Conservation (phyloP, 352 stramenopile genomes). For the Phytophthora aleatoria region DNA sequence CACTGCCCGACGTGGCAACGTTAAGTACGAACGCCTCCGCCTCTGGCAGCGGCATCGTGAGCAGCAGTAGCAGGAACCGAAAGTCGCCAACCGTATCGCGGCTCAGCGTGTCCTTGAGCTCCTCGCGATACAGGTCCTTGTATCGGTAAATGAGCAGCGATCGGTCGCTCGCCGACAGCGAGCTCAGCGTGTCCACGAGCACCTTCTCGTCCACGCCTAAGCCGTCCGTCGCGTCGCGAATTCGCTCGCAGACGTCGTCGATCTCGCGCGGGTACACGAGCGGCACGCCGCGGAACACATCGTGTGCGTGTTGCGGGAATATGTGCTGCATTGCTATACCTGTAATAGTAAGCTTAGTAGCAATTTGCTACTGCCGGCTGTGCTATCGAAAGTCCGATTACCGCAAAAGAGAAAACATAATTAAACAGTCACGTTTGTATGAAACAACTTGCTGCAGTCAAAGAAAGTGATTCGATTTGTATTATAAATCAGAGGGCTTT, state of each 20-base stretch:
- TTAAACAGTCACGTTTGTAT: neutral
- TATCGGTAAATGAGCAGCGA: constrained; percentile 70
- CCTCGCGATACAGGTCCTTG: constrained; percentile 62
- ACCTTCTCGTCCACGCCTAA: constrained; percentile 72
- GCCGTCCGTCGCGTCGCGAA: constrained; percentile 67
- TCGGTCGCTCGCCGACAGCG: constrained; percentile 52
- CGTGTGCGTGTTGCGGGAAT: constrained; percentile 45
- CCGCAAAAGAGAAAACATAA: neutral
- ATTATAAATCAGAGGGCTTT: neutral
- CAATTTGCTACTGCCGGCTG: too few species aligned
- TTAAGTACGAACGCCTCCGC: constrained; percentile 72
- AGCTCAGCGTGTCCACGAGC: constrained; percentile 55
- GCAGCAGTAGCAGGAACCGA: constrained; percentile 65
- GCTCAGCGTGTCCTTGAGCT: constrained; percentile 67
- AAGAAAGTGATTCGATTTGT: neutral
- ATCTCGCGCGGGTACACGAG: constrained; percentile 51
- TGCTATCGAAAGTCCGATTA: constrained; percentile 1
- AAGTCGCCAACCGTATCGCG: constrained; percentile 74
- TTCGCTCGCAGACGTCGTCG: constrained; percentile 56
- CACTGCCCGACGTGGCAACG: constrained; percentile 50
- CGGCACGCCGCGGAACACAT: constrained; percentile 39
- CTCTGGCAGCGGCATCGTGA: constrained; percentile 66
- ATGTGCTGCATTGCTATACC: constrained; percentile 39
- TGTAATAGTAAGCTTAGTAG: too few species aligned
- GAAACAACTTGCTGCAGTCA: neutral